Conservation (phyloP, 2,329 filamentous ascomycete genomes). For the Hypoxylon sp. region DNA sequence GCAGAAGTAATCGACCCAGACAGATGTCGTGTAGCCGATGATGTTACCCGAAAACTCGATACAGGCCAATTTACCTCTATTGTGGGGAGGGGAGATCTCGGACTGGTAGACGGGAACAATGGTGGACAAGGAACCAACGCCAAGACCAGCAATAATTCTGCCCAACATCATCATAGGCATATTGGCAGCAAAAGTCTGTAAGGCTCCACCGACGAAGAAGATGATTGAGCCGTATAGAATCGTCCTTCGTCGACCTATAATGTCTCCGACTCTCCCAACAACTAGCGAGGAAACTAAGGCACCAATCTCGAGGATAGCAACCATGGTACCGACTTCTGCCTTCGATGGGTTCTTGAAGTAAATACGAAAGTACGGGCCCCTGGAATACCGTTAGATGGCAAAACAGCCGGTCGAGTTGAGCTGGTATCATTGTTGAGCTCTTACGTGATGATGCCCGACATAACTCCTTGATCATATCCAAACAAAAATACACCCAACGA, state of each 20-base stretch:
- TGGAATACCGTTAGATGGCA: constrained; percentile 57
- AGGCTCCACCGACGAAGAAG: constrained; percentile 85
- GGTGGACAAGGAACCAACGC: constrained; percentile 89
- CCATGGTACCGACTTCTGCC: constrained; percentile 95
- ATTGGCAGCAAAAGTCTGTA: constrained; percentile 84
- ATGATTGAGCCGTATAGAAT: constrained; percentile 95
- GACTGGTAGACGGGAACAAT: constrained; percentile 96
- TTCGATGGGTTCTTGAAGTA: constrained; percentile 92
- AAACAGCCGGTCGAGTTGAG: background rate
- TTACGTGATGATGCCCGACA: constrained; percentile 81
- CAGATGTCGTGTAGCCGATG: constrained; percentile 92
- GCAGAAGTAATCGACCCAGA: constrained; percentile 99
- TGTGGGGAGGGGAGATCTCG: constrained; percentile 96
- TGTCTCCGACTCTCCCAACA: constrained; percentile 90
- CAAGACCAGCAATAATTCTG: constrained; percentile 86
- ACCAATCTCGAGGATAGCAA: constrained; percentile 94
- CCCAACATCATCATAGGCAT: constrained; percentile 93
- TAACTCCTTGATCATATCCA: constrained; percentile 91
- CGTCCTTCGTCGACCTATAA: constrained; percentile 89
- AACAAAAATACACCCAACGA: constrained; percentile 90
- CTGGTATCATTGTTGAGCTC: constrained; percentile 47
- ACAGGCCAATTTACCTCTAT: constrained; percentile 93
- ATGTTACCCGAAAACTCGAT: constrained; percentile 99
- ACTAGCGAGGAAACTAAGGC: constrained; percentile 90
- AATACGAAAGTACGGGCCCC: constrained; percentile 87